Percentiles rank a stretch among this genome's conserved stretches.
phyloP scores from a whole-genome alignment of 129 eudicot genomes.

The Centrapalus pauciflorus region DNA sequence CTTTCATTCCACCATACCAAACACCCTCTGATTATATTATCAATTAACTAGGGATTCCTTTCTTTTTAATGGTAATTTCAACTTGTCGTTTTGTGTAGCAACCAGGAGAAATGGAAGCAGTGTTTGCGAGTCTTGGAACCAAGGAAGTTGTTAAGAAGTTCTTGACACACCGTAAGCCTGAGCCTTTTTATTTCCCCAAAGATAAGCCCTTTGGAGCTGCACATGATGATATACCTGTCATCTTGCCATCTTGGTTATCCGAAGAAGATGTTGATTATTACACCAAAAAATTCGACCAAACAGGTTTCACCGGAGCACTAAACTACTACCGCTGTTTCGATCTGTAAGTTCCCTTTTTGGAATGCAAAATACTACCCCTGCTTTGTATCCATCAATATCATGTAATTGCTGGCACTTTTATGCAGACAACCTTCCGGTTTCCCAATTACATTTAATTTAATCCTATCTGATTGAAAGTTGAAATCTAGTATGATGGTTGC shows the following conservation, averaged over 20 bases:
- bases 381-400: background rate
- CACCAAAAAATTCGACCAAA: slow-evolving; percentile 39
- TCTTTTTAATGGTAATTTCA: too few species aligned
- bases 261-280: slow-evolving; percentile 61
- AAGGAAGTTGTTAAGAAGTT: slow-evolving; percentile 38
- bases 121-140: slow-evolving; percentile 43
- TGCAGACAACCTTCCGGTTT: too few species aligned
- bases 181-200: slow-evolving; percentile 51
- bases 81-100: slow-evolving; percentile 42
- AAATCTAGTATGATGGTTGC: too few species aligned
- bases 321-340: slow-evolving; percentile 72
- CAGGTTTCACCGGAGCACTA: slow-evolving; percentile 69
- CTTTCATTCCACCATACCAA: too few species aligned
- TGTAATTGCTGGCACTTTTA: background rate
- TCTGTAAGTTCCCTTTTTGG: slow-evolving; percentile 33
- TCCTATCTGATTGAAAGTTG: too few species aligned
- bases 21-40: too few species aligned
- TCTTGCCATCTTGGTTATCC: slow-evolving; percentile 58
- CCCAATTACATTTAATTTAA: too few species aligned
- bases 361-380: background rate
- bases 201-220: slow-evolving; percentile 41
- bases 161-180: slow-evolving; percentile 35
- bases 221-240: slow-evolving; percentile 20
- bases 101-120: slow-evolving; percentile 68
- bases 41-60: too few species aligned